These are phyloP conservation scores for Bretschneidera sinensis DNA, from an alignment of 345 rosid genomes.

Conservation along the genomic window DNA sequence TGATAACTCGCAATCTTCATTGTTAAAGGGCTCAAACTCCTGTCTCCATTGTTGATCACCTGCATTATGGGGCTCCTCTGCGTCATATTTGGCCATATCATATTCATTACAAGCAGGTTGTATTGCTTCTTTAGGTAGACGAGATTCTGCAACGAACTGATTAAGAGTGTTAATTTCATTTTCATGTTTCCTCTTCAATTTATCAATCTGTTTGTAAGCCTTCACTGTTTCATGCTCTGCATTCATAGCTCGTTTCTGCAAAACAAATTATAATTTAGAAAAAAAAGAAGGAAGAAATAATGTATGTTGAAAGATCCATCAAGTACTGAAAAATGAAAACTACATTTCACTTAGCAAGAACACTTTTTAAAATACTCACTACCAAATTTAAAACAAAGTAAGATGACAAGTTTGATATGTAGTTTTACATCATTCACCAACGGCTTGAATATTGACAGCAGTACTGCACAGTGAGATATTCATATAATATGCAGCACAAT, in stretches of 20 bases:
- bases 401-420: too few species aligned
- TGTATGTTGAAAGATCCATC: background rate
- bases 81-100: constrained; percentile 43
- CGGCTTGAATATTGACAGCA: too few species aligned
- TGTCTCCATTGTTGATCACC: constrained; percentile 65
- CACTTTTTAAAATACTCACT: too few species aligned
- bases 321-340: too few species aligned
- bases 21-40: constrained; percentile 56
- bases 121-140: constrained; percentile 38
- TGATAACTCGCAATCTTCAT: constrained; percentile 54
- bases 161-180: constrained; percentile 33
- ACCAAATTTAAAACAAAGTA: too few species aligned
- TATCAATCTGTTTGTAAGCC: constrained; percentile 48
- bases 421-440: too few species aligned
- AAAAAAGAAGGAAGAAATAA: too few species aligned
- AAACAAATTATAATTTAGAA: background rate
- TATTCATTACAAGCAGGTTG: constrained; percentile 27
- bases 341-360: too few species aligned
- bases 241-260: constrained; percentile 57
- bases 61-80: constrained; percentile 34
- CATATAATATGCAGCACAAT: too few species aligned
- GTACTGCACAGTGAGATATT: too few species aligned
- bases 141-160: constrained; percentile 41
- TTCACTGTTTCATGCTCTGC: constrained; percentile 65
- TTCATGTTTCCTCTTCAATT: constrained; percentile 52